A percentile compares a stretch with the other conserved stretches of the same genome.
These are phyloP conservation scores for Aristolochia californica DNA, from an alignment of 164 flowering plant genomes.

Conservation along the genomic window DNA sequence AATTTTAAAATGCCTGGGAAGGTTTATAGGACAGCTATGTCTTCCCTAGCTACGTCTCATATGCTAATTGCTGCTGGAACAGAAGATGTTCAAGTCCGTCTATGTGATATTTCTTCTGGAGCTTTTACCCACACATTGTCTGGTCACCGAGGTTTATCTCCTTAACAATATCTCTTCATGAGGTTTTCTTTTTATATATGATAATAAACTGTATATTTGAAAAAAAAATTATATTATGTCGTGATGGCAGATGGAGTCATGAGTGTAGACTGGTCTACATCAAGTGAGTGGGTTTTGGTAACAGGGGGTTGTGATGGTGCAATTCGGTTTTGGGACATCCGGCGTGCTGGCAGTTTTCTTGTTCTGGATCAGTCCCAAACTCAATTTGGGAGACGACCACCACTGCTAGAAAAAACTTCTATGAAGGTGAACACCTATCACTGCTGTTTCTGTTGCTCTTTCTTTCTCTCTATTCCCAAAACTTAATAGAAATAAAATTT, in stretches of 20 bases:
- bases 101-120: slow-evolving; percentile 95
- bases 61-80: slow-evolving; percentile 96
- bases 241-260: slow-evolving; percentile 77
- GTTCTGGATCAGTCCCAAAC: slow-evolving; percentile 79
- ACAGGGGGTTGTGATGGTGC: slow-evolving; percentile 99
- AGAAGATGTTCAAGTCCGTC: slow-evolving; percentile 97
- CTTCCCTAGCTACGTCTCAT: slow-evolving; percentile 74
- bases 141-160: slow-evolving; percentile 85
- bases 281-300: slow-evolving; percentile 90
- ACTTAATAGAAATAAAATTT: background rate
- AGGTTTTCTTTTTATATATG: background rate
- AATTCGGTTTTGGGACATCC: slow-evolving; percentile 97
- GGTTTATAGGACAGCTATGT: slow-evolving; percentile 86
- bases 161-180: background rate
- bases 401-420: slow-evolving; percentile 30
- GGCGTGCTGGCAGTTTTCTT: slow-evolving; percentile 88
- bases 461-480: background rate
- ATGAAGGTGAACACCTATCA: slow-evolving; percentile 38
- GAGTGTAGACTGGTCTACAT: slow-evolving; percentile 88
- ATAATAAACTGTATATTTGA: background rate
- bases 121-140: slow-evolving; percentile 94
- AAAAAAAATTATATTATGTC: too few relatives aligned
- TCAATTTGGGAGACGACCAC: slow-evolving; percentile 89
- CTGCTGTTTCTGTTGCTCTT: background rate
- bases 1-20: slow-evolving; percentile 95